phyloP scores from a whole-genome alignment of 169 alveolate species.

The Babesia ovata region DNA sequence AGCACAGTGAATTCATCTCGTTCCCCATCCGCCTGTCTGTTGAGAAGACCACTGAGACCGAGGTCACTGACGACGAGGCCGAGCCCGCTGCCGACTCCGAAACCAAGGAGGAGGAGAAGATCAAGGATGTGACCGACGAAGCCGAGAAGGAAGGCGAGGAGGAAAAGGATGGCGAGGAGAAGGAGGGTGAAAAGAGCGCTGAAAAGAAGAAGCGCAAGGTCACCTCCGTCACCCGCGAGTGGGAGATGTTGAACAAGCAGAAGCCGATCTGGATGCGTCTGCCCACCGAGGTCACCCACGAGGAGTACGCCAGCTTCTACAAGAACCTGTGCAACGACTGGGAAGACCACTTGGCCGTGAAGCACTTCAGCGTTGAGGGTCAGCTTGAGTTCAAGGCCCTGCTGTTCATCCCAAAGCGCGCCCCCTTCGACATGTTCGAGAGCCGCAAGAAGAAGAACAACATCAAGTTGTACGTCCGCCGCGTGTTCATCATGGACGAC shows the following conservation, averaged over 20 bases:
- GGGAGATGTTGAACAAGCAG: constrained; percentile 96
- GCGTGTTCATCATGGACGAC: constrained; percentile 99
- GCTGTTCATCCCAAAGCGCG: constrained; percentile 98
- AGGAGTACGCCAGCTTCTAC: constrained; percentile 98
- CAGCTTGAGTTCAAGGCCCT: constrained; percentile 99
- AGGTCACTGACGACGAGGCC: constrained; percentile 97
- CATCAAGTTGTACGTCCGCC: constrained; percentile 97
- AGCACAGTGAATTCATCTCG: constrained; percentile 99
- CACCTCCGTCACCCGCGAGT: constrained; percentile 95
- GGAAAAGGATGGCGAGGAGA: constrained; percentile 74
- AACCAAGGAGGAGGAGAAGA: constrained; percentile 73
- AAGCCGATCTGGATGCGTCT: constrained; percentile 99
- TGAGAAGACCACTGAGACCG: constrained; percentile 97
- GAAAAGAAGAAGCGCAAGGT: constrained; percentile 97
- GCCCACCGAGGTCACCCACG: constrained; percentile 97
- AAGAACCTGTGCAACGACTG: constrained; percentile 98
- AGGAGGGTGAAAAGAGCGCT: constrained; percentile 74
- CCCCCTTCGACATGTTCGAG: constrained; percentile 99
- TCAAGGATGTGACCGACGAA: constrained; percentile 60
- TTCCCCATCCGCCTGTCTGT: constrained; percentile 97
- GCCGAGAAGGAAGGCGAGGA: constrained; percentile 68
- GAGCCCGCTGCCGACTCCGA: constrained; percentile 70
- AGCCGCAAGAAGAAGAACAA: constrained; percentile 98
- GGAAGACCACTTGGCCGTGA: constrained; percentile 98
- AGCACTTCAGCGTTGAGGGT: constrained; percentile 98